Evolutionary conservation across 352 stramenopile genomes (phyloP).

Genomic region (Pythium utonaiense): DNA sequence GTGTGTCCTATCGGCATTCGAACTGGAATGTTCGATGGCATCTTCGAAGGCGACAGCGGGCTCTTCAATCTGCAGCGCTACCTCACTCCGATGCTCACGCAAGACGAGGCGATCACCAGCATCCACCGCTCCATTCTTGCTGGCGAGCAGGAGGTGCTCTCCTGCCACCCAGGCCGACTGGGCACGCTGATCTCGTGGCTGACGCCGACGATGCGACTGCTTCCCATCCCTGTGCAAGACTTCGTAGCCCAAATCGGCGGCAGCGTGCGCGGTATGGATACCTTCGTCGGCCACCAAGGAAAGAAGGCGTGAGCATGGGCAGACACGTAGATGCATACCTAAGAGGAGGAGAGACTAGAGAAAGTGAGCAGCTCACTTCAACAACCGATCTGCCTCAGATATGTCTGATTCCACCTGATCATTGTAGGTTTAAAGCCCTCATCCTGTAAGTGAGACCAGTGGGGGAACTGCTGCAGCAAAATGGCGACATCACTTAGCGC

Average conservation of each 20-base stretch:
- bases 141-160: slow-evolving; percentile 55
- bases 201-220: slow-evolving; percentile 29
- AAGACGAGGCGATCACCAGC: slow-evolving; percentile 30
- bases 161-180: slow-evolving; percentile 46
- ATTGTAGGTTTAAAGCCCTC: not conserved
- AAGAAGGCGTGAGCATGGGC: not conserved
- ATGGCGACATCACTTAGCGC: slow-evolving; percentile 39
- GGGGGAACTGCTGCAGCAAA: not conserved
- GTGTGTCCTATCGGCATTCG: slow-evolving; percentile 62
- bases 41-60: slow-evolving; percentile 27
- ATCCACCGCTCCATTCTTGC: slow-evolving; percentile 52
- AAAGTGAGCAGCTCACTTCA: not conserved
- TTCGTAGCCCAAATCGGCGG: slow-evolving; percentile 33
- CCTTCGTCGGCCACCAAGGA: slow-evolving; percentile 43
- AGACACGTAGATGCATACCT: too few species aligned
- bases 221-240: slow-evolving; percentile 59
- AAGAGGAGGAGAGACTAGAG: too few species aligned
- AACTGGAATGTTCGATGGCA: slow-evolving; percentile 75
- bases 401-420: not conserved
- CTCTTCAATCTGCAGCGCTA: slow-evolving; percentile 11
- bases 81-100: slow-evolving; percentile 20
- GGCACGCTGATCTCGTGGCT: slow-evolving; percentile 40
- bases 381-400: not conserved
- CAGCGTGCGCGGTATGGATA: slow-evolving; percentile 59
- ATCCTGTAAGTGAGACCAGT: not conserved